Base-by-base conservation (phyloP, 208 protist species). In the Crithidia acanthocephali region DNA sequence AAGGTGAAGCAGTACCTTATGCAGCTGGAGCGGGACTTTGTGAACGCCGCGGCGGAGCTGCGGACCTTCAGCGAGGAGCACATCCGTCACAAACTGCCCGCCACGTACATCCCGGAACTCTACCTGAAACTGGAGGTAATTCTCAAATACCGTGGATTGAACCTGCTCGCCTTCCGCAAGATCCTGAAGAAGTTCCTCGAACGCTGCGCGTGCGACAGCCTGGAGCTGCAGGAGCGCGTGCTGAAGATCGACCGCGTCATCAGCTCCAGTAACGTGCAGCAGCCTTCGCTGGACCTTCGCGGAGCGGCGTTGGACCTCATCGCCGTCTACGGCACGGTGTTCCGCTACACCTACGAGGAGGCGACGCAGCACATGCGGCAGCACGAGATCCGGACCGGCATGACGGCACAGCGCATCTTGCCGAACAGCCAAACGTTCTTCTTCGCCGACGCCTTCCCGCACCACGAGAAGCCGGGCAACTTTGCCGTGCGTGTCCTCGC, bases 151-250 rank as follows among this genome's bases (percentile, higher is more conserved):
- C 87, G 91, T 48, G 68, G 53, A 0, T 73, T 95, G 23, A 95
- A 95, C 60, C 68, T 94, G 27, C 56, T 85, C 2, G 87, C 88
- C 2, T 87, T 94, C 65, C 88, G 86, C 35, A 90, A 91, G 51
- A 89, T 94, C 30, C 52, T 95, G 65, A 83, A 87, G 40, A 95
- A 95, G 72, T 95, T 92, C 61, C 53, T 93, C 16, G 77, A 90
- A 59, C 86, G 91, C 44, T 93, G 87, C 73, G 87, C 88, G 32
- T 77, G 68, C 55, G 91, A 94, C 80, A 86, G 79, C 40, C 74
- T 94, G 11, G 75, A 85, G 61, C 75, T 92, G 32, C 91, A 93
- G 69, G 56, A 81, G 57, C 78, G 79, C 27, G 69, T 91, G 15
- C 20, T 67, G 37, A 57, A 56, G 18, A 76, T 94, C 6, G 88